Conservation (phyloP, 2,329 filamentous ascomycete genomes). For the Tolypocladium inflatum region DNA sequence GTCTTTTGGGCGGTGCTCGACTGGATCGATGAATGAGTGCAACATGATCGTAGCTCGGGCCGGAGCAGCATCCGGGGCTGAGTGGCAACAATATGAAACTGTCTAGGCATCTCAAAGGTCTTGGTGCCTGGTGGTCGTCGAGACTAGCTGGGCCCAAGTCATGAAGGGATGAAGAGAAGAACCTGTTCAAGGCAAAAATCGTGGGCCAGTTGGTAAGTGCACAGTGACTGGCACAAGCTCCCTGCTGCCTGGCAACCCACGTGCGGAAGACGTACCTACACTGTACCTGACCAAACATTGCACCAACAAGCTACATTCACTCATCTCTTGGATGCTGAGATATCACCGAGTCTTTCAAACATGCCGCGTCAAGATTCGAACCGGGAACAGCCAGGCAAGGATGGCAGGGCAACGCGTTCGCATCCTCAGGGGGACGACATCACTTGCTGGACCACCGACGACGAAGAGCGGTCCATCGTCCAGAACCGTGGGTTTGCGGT, state of each 20-base stretch:
- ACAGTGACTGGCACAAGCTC: no score
- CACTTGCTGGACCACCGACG: constrained; percentile 11
- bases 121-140: neutral
- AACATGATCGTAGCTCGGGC: neutral
- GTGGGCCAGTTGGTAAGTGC: neutral
- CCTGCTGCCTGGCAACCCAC: neutral
- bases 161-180: neutral
- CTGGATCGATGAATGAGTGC: no score
- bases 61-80: neutral
- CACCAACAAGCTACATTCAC: neutral
- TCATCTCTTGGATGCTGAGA: neutral
- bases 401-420: neutral
- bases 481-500: constrained; percentile 6
- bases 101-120: neutral
- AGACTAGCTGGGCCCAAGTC: neutral
- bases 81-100: neutral
- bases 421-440: neutral
- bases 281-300: no score
- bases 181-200: neutral
- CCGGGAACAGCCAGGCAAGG: neutral
- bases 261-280: neutral
- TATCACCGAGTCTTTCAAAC: neutral
- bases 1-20: no score
- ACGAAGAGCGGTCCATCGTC: constrained; percentile 6
- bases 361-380: neutral